Evolutionary conservation across 1,139 yeast genomes (phyloP).

Genomic region (Yamadazyma membranifaciens): DNA sequence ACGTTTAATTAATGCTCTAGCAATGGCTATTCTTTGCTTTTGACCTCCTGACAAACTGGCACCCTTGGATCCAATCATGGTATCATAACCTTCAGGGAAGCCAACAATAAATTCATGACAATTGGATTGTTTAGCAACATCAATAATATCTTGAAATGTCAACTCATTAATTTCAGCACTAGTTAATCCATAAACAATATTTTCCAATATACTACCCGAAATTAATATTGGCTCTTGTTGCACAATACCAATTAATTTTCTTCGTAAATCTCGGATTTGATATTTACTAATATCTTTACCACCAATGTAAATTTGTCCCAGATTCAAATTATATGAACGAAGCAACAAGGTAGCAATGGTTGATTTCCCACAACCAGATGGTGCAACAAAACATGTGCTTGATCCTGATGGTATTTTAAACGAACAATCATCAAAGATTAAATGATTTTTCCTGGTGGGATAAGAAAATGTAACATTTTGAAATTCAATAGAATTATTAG

Average conservation of each 20-base stretch:
- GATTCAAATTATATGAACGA: constrained; percentile 58
- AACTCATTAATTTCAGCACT: constrained; percentile 44
- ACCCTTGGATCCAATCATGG: constrained; percentile 55
- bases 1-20: constrained; percentile 69
- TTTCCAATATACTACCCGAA: constrained; percentile 76
- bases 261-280: constrained; percentile 70
- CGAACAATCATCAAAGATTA: constrained; percentile 62
- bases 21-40: constrained; percentile 85
- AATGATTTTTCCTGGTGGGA: constrained; percentile 83
- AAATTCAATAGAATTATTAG: constrained; percentile 61
- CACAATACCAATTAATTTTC: constrained; percentile 71
- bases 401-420: constrained; percentile 66
- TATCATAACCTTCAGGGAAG: constrained; percentile 55
- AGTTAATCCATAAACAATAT: constrained; percentile 73
- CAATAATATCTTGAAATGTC: constrained; percentile 40
- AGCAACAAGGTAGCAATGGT: constrained; percentile 74
- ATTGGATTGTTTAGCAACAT: constrained; percentile 50
- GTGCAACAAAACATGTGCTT: constrained; percentile 86
- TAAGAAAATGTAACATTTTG: constrained; percentile 69
- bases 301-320: constrained; percentile 66
- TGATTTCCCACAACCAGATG: constrained; percentile 90
- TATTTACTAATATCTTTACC: constrained; percentile 61
- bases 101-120: constrained; percentile 52
- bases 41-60: constrained; percentile 80
- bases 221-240: constrained; percentile 87